These are phyloP conservation scores for Olyra latifolia DNA, from an alignment of 176 grass and related monocot species.

Conservation along the genomic window DNA sequence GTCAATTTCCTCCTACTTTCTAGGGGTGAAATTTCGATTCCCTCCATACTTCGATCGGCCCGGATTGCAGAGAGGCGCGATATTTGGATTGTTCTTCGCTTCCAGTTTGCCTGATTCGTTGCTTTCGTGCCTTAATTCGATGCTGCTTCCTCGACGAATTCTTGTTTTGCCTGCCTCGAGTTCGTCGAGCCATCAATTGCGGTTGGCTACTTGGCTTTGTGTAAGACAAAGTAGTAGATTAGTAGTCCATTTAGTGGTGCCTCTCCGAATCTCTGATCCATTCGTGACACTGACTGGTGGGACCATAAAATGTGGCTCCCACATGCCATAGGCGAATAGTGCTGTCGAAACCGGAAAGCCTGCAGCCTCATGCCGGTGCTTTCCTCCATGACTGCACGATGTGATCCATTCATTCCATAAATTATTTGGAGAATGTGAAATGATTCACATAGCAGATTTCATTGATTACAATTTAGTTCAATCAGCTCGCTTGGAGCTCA, in stretches of 20 bases:
- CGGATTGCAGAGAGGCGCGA: not conserved
- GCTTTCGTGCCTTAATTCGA: not conserved
- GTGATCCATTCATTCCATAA: not conserved
- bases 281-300: not conserved
- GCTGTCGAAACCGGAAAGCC: not conserved
- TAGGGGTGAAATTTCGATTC: not conserved
- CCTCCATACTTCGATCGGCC: not conserved
- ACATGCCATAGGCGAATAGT: not conserved
- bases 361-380: not conserved
- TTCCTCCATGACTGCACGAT: not conserved
- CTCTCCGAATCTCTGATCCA: not conserved
- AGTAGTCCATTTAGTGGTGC: not conserved
- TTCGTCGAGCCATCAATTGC: not conserved
- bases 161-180: not conserved
- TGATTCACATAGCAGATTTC: not conserved
- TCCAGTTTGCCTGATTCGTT: not conserved
- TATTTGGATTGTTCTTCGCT: not conserved
- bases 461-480: not conserved
- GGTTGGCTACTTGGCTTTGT: not conserved
- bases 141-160: not conserved
- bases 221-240: not conserved
- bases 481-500: not conserved
- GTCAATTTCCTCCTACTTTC: not conserved
- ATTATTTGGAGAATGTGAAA: not conserved
- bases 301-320: not conserved